Conservation (phyloP, 164 flowering plant genomes). For the Platanus orientalis region DNA sequence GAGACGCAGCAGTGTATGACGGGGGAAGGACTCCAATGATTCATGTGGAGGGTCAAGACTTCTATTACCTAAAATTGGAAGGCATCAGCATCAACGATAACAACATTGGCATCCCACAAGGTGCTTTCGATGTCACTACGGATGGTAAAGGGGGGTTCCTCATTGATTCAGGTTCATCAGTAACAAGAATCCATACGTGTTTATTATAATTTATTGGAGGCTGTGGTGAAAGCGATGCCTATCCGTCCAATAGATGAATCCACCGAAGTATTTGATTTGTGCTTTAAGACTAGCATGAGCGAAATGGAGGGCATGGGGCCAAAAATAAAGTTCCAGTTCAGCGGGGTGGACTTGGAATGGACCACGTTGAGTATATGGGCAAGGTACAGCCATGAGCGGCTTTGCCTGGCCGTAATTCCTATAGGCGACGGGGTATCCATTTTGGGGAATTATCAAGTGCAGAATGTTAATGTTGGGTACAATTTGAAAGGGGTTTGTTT, state of each 20-base stretch:
- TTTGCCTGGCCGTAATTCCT: too few relatives aligned
- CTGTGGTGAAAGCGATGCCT: neutral
- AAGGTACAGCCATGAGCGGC: too few relatives aligned
- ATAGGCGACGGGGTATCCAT: too few relatives aligned
- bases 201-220: neutral
- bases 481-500: too few relatives aligned
- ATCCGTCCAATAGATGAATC: neutral
- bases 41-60: neutral
- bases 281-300: neutral
- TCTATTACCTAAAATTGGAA: slow-evolving; percentile 7
- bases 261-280: neutral
- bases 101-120: neutral
- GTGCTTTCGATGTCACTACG: neutral
- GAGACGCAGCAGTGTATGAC: neutral
- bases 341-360: too few relatives aligned
- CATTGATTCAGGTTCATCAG: neutral
- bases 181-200: neutral
- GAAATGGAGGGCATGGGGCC: neutral
- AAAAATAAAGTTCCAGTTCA: too few relatives aligned
- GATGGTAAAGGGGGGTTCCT: slow-evolving; percentile 3
- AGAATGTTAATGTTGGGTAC: too few relatives aligned
- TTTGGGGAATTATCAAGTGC: too few relatives aligned
- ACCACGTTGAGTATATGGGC: too few relatives aligned
- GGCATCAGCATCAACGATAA: slow-evolving; percentile 1
- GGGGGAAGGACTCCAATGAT: neutral